Evolutionary conservation across 768 basidiomycete genomes (phyloP).

Genomic region (Suillus luteus): DNA sequence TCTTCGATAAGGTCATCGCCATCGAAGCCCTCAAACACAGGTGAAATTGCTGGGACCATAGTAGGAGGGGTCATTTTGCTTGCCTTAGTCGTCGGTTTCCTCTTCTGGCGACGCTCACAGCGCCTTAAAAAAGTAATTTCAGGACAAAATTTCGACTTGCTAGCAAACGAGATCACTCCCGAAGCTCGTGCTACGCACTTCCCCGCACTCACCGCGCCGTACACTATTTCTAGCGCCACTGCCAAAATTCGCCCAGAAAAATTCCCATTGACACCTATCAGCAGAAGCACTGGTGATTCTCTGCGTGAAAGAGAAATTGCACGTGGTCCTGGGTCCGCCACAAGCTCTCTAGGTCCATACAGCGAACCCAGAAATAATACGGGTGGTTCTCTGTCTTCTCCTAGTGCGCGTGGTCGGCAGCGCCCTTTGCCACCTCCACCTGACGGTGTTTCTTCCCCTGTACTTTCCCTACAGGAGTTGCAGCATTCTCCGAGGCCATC

Average conservation of each 20-base stretch:
- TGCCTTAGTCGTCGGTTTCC: conserved; percentile 6
- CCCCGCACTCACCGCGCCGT: conserved; percentile 3
- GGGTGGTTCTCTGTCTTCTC: conserved; percentile 2
- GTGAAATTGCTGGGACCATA: conserved; percentile 21
- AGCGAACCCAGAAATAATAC: neutral
- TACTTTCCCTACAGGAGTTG: neutral
- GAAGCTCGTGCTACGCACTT: neutral
- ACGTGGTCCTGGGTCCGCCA: conserved; percentile 2
- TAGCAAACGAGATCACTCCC: conserved; percentile 4
- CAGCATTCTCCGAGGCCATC: neutral
- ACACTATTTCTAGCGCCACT: neutral
- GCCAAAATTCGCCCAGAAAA: neutral
- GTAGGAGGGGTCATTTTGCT: conserved; percentile 19
- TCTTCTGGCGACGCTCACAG: conserved; percentile 8
- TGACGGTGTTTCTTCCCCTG: neutral
- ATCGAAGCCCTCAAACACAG: conserved; percentile 14
- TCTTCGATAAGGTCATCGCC: conserved; percentile 6
- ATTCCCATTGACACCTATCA: conserved; percentile 8
- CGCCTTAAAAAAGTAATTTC: conserved; percentile 4
- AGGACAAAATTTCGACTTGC: neutral
- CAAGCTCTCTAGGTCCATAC: conserved; percentile 2
- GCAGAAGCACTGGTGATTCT: neutral
- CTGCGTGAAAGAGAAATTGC: neutral
- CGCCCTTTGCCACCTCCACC: conserved; percentile 6
- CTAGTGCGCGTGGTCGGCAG: neutral